Evolutionary conservation across 1,284 basidiomycete species (phyloP), one percentile per base, ranked within the genome.

Genomic region (Ceratobasidium sp.): DNA sequence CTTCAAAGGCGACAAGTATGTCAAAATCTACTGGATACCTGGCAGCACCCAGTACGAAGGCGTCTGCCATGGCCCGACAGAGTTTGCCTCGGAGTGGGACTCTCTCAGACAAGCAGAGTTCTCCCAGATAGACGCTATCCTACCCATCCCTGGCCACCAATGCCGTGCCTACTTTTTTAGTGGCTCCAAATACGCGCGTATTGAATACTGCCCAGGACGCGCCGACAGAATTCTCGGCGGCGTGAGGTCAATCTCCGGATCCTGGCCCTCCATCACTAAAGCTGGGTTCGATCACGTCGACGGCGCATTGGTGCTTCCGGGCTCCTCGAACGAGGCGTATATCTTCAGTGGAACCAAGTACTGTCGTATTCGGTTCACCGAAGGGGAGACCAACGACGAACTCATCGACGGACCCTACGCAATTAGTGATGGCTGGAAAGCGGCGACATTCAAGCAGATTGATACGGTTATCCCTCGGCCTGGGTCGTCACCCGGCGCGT

Each of bases 1-100:
- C 46, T 72, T 72, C 69, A 59, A 61, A 51, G 69, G 69, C 43
- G 46, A 59, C 69, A 72, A 72, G 43, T 72, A 61, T 56, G 69
- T 72, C 58, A 72, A 53, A 29, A 43, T 61, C 58, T 24, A 72
- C 43, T 72, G 69, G 69, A 61, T 39, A 5, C 54, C 54, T 14
- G 69, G 43, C 9, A 31, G 13, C 22, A 53, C 39, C 11, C 24
- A 43, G 27, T 27, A 72, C 41, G 43, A 43, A 24, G 22, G n/a
- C 27, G 41, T 61, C 69, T 19, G 9, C 7, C 61, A 61, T 34
- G 58, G 69, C 27, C 69, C 69, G 1, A 72, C 24, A 14, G 69
- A 61, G 58, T 72, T 72, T 31, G 29, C 34, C 41, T 51, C 61
- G 11, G 58, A 59, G 58, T 72, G 69, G 69, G 19, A 13, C 7